Evolutionary conservation across 768 basidiomycete species (phyloP).

Genomic region (Rickenella mellea): DNA sequence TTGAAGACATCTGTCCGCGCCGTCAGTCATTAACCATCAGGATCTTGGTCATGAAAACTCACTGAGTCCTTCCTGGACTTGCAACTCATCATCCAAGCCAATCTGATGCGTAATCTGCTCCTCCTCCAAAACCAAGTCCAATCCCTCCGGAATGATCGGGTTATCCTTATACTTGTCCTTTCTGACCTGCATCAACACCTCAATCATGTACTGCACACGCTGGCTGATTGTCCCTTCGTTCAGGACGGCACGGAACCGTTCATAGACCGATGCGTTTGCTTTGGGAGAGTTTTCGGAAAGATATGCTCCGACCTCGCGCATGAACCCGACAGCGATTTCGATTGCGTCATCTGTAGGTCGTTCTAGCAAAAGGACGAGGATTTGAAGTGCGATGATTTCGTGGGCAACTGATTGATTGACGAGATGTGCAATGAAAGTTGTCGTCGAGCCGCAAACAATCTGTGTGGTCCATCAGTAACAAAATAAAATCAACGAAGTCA

Average conservation of each 20-base stretch:
- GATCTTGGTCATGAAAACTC: slow-evolving; percentile 23
- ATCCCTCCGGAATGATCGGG: slow-evolving; percentile 84
- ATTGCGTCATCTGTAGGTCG: slow-evolving; percentile 96
- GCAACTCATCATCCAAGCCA: slow-evolving; percentile 84
- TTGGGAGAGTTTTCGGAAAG: slow-evolving; percentile 89
- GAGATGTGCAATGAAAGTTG: slow-evolving; percentile 64
- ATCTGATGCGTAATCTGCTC: slow-evolving; percentile 96
- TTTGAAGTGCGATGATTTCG: slow-evolving; percentile 90
- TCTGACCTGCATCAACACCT: slow-evolving; percentile 96
- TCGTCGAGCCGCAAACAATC: slow-evolving; percentile 90
- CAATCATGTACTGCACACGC: slow-evolving; percentile 98
- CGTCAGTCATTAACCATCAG: slow-evolving; percentile 5
- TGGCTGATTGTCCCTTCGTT: slow-evolving; percentile 95
- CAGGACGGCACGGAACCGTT: slow-evolving; percentile 92
- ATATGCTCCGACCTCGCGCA: slow-evolving; percentile 94
- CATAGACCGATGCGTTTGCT: slow-evolving; percentile 89
- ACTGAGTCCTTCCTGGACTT: slow-evolving; percentile 94
- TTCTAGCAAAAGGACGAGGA: slow-evolving; percentile 91
- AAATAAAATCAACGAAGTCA: too few relatives aligned
- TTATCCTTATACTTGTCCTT: slow-evolving; percentile 99
- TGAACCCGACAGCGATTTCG: slow-evolving; percentile 96
- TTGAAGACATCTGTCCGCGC: slow-evolving; percentile 79
- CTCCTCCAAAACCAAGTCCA: slow-evolving; percentile 96
- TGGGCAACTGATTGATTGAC: slow-evolving; percentile 79
- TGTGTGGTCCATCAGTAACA: slow-evolving; percentile 18